These are phyloP conservation scores for Raphanus hybrid DNA, from an alignment of 441 rosid genomes.

Conservation along the genomic window DNA sequence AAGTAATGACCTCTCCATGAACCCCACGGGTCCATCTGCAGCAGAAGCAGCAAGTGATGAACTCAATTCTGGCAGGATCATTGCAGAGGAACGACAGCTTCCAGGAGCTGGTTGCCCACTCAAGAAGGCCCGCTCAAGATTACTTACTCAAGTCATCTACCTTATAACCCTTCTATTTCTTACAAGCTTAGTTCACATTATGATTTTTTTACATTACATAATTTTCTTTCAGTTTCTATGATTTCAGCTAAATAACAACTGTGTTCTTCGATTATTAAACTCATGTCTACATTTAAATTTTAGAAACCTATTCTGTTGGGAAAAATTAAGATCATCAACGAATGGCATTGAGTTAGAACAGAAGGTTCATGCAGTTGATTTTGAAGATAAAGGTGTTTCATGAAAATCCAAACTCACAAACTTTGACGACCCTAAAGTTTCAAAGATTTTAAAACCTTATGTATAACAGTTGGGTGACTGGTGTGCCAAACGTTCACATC, in stretches of 20 bases:
- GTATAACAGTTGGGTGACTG: constrained; percentile 93
- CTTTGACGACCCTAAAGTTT: constrained; percentile 98
- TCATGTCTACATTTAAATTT: too few relatives aligned
- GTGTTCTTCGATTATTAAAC: too few relatives aligned
- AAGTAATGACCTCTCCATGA: not conserved
- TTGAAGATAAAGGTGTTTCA: constrained; percentile 91
- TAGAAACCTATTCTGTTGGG: too few relatives aligned
- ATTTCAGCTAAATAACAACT: too few relatives aligned
- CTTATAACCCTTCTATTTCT: not conserved
- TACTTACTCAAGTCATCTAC: not conserved
- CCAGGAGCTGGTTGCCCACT: not conserved
- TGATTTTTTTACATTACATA: not conserved
- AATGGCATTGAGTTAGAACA: too few relatives aligned
- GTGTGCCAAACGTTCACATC: constrained; percentile 98
- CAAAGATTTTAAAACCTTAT: constrained; percentile 94
- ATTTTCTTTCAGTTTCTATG: too few relatives aligned
- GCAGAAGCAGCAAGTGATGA: not conserved
- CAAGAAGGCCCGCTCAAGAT: not conserved
- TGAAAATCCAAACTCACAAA: constrained; percentile 96
- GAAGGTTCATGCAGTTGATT: constrained; percentile 86
- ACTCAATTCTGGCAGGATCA: not conserved
- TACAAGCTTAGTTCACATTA: constrained; percentile 28
- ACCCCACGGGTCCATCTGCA: not conserved
- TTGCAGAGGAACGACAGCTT: not conserved
- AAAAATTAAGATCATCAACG: too few relatives aligned